Base-by-base conservation (phyloP, 2,329 filamentous ascomycete species). In the Botryotinia convoluta region DNA sequence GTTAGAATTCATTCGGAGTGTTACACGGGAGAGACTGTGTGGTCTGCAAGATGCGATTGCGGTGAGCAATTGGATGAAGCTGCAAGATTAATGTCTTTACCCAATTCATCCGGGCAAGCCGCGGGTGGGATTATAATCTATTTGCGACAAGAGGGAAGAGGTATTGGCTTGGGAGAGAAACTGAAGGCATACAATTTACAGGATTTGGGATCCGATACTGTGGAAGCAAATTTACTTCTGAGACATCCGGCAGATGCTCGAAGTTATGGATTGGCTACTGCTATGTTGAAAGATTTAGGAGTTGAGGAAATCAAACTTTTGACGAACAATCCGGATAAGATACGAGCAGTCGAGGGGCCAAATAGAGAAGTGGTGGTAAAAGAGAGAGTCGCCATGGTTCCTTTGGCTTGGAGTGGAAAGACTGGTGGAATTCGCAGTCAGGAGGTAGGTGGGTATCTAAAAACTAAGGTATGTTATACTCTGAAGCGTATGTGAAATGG, bases 271-370 rank as follows among this genome's bases (percentile, higher is more conserved):
- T 84, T 99, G n/a, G 96, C 96, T 3, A 99, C 96, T 1, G 95
- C 95, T 0, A 98, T 99, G 87, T 85, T 99, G 71, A 86, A 91
- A 74, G 96, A 99, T 83, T 84, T 99, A 44, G 95, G 93, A 0
- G 87, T 97, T 77, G 82, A 84, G 20, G 92, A 95, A 42, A 91
- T 98, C 71, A 87, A 93, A 51, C 84, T 99, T 69, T 84, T 99
- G 78, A 99, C 96, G 16, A 99, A 99, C 82, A 99, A 99, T 79
- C 96, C 96, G 0, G 96, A 99, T 79, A 99, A 99, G 85, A 93
- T 99, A 60, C 87, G 94, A 26, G 96, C 96, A 0, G 93, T 99
- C 0, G 96, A 99, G 82, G 96, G 96, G 0, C 95, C 95, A 0
- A 93, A 93, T 77, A 86, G 94, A 18, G 95, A 99, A 83, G 87